A percentile compares a stretch with the other conserved stretches of the same genome.
Conservation (phyloP, 2,329 filamentous ascomycete species). For the Ophiognomonia clavigignenti-juglandacearum region DNA sequence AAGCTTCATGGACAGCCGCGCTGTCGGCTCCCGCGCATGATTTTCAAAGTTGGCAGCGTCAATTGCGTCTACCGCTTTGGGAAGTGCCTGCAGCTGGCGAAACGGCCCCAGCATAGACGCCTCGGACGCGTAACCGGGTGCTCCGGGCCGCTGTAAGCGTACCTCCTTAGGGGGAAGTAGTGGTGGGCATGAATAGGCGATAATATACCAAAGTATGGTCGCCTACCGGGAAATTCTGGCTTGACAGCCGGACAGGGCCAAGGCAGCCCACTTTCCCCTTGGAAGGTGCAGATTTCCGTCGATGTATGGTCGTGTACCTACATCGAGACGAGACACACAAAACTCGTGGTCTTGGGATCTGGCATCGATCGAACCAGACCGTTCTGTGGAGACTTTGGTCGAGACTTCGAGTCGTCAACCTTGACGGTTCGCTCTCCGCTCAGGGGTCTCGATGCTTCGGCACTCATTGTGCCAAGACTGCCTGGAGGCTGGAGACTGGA, state of each 20-base stretch:
- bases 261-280: too few relatives aligned
- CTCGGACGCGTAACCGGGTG: constrained; percentile 13
- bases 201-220: constrained; percentile 1
- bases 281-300: too few relatives aligned
- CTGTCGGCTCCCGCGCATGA: background rate
- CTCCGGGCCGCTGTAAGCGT: constrained; percentile 6
- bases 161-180: too few relatives aligned
- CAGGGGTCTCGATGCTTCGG: too few relatives aligned
- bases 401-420: background rate
- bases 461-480: too few relatives aligned
- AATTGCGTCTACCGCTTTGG: background rate
- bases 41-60: background rate
- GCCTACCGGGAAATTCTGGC: too few relatives aligned
- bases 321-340: background rate
- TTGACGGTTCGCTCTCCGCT: too few relatives aligned
- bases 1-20: too few relatives aligned
- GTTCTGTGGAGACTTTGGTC: background rate
- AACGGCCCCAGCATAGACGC: background rate
- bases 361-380: constrained; percentile 1
- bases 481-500: too few relatives aligned
- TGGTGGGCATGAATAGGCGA: constrained; percentile 1
- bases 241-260: background rate
- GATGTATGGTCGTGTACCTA: too few relatives aligned
- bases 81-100: constrained; percentile 9
- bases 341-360: background rate